These are phyloP conservation scores for Thelephora terrestris DNA, from an alignment of 1,284 basidiomycete genomes.

Conservation along the genomic window DNA sequence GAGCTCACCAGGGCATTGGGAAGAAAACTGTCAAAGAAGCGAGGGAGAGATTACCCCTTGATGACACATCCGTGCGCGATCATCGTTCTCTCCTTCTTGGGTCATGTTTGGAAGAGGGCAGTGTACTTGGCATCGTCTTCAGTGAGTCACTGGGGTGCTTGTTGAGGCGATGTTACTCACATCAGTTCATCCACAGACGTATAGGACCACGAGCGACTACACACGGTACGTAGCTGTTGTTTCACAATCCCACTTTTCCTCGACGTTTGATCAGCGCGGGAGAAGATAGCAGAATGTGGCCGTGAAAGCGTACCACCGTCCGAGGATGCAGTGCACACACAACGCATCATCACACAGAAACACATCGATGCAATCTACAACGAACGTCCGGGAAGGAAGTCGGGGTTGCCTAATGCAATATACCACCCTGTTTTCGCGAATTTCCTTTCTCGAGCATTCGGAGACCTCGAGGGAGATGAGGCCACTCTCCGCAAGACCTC, in stretches of 20 bases:
- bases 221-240: slow-evolving; percentile 5
- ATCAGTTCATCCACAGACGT: no score
- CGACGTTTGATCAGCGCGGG: neutral
- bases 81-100: no score
- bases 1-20: no score
- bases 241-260: neutral
- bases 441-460: slow-evolving; percentile 1
- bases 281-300: neutral
- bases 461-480: no score
- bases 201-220: no score
- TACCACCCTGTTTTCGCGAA: slow-evolving; percentile 10
- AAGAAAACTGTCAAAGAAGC: no score
- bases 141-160: no score
- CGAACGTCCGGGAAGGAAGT: slow-evolving; percentile 6
- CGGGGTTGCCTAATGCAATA: slow-evolving; percentile 6
- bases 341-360: neutral
- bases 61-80: no score
- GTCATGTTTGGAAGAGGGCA: no score
- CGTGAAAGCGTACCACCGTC: slow-evolving; percentile 1
- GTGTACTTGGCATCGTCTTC: no score
- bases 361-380: slow-evolving; percentile 2
- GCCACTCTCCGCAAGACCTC: neutral
- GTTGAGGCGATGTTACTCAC: no score
- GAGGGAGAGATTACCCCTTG: no score
- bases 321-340: neutral